A percentile compares a stretch with the other conserved stretches of the same genome.
phyloP scores from a whole-genome alignment of 257 asterid species.

The Verbena officinalis region DNA sequence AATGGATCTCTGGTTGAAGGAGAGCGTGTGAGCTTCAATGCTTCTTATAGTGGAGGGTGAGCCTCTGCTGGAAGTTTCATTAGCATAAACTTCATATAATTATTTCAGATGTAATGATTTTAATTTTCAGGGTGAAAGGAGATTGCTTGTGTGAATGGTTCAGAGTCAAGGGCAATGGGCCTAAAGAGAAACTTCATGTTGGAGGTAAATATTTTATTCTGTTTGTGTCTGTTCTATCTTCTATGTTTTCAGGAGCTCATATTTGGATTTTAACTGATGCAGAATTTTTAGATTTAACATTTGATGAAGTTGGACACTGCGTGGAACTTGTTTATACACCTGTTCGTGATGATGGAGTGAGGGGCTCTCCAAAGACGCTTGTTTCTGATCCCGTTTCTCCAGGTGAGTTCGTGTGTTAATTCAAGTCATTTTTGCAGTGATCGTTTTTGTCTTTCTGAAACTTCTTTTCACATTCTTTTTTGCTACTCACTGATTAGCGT shows the following conservation, averaged over 20 bases:
- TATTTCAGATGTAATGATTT: constrained; percentile 24
- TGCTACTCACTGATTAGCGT: not conserved
- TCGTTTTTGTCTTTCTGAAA: not conserved
- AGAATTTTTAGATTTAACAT: constrained; percentile 76
- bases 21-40: constrained; percentile 56
- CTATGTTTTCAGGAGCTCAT: constrained; percentile 18
- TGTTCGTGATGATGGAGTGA: constrained; percentile 80
- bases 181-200: constrained; percentile 58
- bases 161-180: constrained; percentile 61
- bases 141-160: constrained; percentile 85
- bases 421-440: not conserved
- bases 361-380: constrained; percentile 61
- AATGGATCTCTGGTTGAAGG: constrained; percentile 89
- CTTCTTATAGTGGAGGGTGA: constrained; percentile 93
- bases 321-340: constrained; percentile 85
- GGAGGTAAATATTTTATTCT: constrained; percentile 51
- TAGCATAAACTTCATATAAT: constrained; percentile 20
- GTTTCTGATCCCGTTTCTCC: constrained; percentile 72
- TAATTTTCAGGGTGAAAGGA: constrained; percentile 74
- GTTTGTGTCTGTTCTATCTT: constrained; percentile 6
- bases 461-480: constrained; percentile 1
- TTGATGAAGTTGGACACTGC: constrained; percentile 68
- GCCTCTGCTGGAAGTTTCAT: constrained; percentile 23
- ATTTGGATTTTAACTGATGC: constrained; percentile 33
- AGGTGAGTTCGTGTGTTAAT: constrained; percentile 48